Conservation (phyloP, 2,329 filamentous ascomycete genomes). For the Xylariales sp. region DNA sequence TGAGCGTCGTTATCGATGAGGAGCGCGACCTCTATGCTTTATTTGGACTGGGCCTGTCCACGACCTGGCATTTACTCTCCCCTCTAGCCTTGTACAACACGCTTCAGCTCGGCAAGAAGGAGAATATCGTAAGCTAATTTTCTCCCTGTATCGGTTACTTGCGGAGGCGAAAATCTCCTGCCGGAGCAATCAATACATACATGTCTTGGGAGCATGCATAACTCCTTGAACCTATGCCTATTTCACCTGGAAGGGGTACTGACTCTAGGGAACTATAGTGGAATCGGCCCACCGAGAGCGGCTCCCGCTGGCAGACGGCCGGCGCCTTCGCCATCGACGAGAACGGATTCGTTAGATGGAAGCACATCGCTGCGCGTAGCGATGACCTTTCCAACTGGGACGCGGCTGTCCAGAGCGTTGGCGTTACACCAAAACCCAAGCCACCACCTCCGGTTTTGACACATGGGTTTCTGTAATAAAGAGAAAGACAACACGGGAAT, state of each 20-base stretch:
- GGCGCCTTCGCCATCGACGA: conserved; percentile 72
- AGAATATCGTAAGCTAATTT: conserved; percentile 61
- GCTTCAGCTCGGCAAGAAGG: conserved; percentile 67
- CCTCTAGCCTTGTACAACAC: conserved; percentile 68
- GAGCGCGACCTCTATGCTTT: conserved; percentile 69
- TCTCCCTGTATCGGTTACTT: no score
- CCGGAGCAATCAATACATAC: no score
- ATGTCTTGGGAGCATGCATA: no score
- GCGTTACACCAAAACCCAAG: conserved; percentile 61
- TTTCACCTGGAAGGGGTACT: no score
- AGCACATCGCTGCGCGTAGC: conserved; percentile 58
- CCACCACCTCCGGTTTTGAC: conserved; percentile 45
- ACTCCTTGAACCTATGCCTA: no score
- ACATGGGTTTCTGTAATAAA: conserved; percentile 45
- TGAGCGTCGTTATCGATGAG: conserved; percentile 70
- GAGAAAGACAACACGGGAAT: neutral
- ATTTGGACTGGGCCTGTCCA: conserved; percentile 73
- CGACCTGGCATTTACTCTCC: conserved; percentile 71
- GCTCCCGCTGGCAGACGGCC: conserved; percentile 74
- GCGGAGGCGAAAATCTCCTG: no score
- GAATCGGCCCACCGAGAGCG: conserved; percentile 73
- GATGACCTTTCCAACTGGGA: conserved; percentile 67
- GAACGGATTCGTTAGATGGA: conserved; percentile 65
- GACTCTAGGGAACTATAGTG: conserved; percentile 49
- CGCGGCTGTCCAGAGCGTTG: conserved; percentile 55